Base-by-base conservation (phyloP, 306 rosid genomes). In the Begonia loranthoides region DNA sequence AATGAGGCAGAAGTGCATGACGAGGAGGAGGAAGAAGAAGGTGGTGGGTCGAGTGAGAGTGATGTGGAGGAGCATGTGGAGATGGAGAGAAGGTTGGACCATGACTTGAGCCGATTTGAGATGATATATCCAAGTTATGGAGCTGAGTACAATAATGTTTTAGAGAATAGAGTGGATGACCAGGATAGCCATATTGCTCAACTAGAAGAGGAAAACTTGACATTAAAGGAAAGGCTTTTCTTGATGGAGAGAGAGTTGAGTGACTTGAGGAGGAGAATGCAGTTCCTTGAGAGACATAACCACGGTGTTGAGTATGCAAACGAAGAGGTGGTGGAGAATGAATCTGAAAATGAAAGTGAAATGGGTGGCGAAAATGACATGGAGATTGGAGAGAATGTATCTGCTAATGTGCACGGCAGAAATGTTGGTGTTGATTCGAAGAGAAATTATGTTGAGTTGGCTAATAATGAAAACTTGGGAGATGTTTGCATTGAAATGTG, bases 181-280 rank as follows among this genome's bases (percentile, higher is more conserved):
- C 86, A 79, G 57, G 86, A 75, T 69, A 68, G 73, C 2, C 86
- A 75, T 63, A 72, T 79, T 21, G 79, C 76, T 13, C 86, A 79
- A 38, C 54, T 79, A 67, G 82, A 79, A 70, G 79, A 79, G 62
- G 86, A 79, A 69, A 79, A 79, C 60, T 69, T 75, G 74, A 79
- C 79, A 5, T 55, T 79, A 79, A 79, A 70, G 66, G 86, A 79
- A 65, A 72, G 76, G 1, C 70, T 79, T 46, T 79, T 79, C 56
- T 33, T 75, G 14, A 68, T 79, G 79, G 86, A 79, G 70, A 68
- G 81, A 17, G 81, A 79, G 49, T 48, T 79, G 12, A 71, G 72
- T 0, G 81, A 75, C 56, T 50, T 79, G 21, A 62, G 81, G 43
- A 73, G 81, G 61, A 70, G 78, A 72, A 36, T 79, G 39, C 69